Base-by-base conservation (phyloP, 2,329 filamentous ascomycete species). In the Ophiostoma triangulosporum region DNA sequence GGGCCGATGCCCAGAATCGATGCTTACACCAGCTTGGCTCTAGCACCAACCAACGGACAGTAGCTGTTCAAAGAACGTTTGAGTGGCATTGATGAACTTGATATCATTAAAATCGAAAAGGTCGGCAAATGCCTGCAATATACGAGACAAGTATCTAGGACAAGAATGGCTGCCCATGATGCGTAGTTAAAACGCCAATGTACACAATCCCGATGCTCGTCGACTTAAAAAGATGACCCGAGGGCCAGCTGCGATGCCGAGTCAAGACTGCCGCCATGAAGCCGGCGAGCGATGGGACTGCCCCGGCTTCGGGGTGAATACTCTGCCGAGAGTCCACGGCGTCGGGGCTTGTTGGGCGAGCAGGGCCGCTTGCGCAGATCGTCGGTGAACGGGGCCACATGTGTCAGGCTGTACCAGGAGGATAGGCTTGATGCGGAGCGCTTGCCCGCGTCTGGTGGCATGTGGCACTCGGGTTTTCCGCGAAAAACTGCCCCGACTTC, bases 301-400 rank as follows among this genome's bases (percentile, higher is more conserved):
- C 29, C 50, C 12, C 38, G 31, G 22, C 50, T 46, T 36, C 31
- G 11, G 8, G 50, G 38, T 9, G 50, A 46, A 2, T 17, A 35
- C 15, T 52, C 20, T 3, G 32, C 22, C 9, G 51, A 53, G 22
- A 38, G 6, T 15, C 40, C 32, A 11, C 40, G 43, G 2, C 15
- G 12, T 4, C 26, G 40, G 4, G 22, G 49, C 26, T 29, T 29
- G n/a, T 2, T 20, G 12, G 26, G 35, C 9, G n/a, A 29, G 11
- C 31, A 51, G 2, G 26, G 22, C 17, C 52, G 56, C 56, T 59
- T 59, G 49, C 51, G 43, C 4, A 58, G 56, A 17, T 43, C 51
- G 48, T 59, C 57, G 2, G 57, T 58, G 14, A 59, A 59, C 0
- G 56, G 57, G 1, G 49, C 43, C 22, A 53, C 22, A 4, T 54